Base-by-base conservation (phyloP, 1,284 basidiomycete species). In the Stygiomarasmius scandens region DNA sequence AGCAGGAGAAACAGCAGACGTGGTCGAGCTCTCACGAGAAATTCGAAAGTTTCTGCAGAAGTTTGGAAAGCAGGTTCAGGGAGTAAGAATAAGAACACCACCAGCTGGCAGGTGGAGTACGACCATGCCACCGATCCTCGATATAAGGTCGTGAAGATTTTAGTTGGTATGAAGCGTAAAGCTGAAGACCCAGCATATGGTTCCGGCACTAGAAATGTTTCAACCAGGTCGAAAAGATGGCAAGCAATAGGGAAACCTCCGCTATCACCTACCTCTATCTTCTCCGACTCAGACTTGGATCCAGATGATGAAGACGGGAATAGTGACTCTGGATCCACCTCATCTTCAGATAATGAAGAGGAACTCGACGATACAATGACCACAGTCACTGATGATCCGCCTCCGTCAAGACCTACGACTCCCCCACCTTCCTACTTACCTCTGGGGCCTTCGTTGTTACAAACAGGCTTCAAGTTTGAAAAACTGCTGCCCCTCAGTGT, bases 381-480 rank as follows among this genome's bases (percentile, higher is more conserved):
- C 25, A 19, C 49, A 19, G 44, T 49, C 10, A 29, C 29, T 11
- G 47, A 25, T 25, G 20, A 32, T n/a, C 71, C 75, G 10, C 57
- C 68, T 12, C 61, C 74, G 19, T 81, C 84, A n/a, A 77, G 86
- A 12, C 80, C 87, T 2, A 77, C 78, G 5, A 91, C 90, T 0
- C 89, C 89, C 0, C 79, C 81, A 36, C 87, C 90, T 0, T 67
- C 80, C 1, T 89, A 90, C 67, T 74, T 91, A 0, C 89, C 89
- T 2, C 72, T 81, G 5, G 89, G 89, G 1, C 85, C 87, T 10
- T 75, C 80, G 0, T 75, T 92, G 14, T 68, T 92, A 2, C 78
- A 83, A 52, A 84, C 85, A 6, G 78, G 84, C 19, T 91, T 92
- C 67, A 76, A 83, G 24, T 87, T 90, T 67, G 65, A 74, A 0